These are phyloP conservation scores for Puccinia hordei DNA, from an alignment of 1,284 basidiomycete genomes.

Conservation along the genomic window DNA sequence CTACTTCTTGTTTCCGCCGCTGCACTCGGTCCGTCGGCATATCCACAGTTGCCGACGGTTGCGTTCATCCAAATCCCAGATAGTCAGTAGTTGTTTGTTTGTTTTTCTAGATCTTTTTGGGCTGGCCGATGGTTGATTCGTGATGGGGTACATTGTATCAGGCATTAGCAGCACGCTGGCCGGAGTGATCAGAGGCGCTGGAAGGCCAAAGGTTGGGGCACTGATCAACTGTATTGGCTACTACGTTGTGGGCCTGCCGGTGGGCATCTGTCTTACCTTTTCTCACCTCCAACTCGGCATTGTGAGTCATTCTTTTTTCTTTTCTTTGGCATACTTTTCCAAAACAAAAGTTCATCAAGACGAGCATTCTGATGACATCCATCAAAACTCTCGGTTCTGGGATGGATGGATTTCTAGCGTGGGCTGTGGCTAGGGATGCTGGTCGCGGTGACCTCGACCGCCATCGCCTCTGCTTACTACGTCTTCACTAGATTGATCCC, in stretches of 20 bases:
- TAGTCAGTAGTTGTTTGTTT: slow-evolving; percentile 9
- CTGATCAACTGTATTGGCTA: slow-evolving; percentile 32
- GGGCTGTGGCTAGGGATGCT: slow-evolving; percentile 34
- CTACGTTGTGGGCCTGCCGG: slow-evolving; percentile 33
- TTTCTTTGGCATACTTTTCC: too few species aligned
- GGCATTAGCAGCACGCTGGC: background rate
- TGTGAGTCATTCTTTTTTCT: background rate
- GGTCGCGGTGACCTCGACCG: slow-evolving; percentile 20
- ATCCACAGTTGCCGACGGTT: slow-evolving; percentile 18
- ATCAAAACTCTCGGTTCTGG: too few species aligned
- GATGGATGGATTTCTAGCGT: too few species aligned
- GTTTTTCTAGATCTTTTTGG: background rate
- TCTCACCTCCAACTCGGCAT: background rate
- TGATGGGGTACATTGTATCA: background rate
- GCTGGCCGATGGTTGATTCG: background rate
- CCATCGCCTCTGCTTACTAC: slow-evolving; percentile 7
- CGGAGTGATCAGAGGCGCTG: slow-evolving; percentile 30
- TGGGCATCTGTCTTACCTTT: slow-evolving; percentile 30
- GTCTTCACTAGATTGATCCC: background rate
- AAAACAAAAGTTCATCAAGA: too few species aligned
- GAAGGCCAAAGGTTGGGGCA: slow-evolving; percentile 30
- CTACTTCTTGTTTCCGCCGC: too few species aligned
- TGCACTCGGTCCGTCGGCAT: too few species aligned
- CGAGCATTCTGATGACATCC: too few species aligned
- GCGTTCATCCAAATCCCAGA: slow-evolving; percentile 36